A percentile compares a stretch with the other conserved stretches of the same genome.
These are phyloP conservation scores for Venturia carpophila DNA, from an alignment of 2,329 filamentous ascomycete species.

Conservation along the genomic window DNA sequence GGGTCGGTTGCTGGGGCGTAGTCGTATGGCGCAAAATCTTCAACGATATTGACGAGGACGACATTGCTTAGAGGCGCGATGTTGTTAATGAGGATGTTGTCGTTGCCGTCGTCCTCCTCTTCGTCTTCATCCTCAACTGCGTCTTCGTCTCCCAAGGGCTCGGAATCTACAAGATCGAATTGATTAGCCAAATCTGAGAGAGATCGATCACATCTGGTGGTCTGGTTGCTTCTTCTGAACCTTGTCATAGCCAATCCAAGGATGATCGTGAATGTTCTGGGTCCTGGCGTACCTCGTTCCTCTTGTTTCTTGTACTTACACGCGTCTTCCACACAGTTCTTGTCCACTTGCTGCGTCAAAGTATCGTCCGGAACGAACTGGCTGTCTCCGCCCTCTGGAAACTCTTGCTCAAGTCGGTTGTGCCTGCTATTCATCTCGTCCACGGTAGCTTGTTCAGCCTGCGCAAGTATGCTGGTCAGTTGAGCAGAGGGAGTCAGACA, in stretches of 20 bases:
- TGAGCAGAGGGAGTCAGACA: neutral
- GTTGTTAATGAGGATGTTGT: neutral
- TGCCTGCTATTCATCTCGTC: neutral
- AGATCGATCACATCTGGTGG: neutral
- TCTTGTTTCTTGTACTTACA: neutral
- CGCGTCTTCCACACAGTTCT: neutral
- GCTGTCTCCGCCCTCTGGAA: neutral
- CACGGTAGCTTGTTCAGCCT: neutral
- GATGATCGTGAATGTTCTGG: neutral
- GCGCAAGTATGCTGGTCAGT: neutral
- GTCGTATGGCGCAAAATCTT: neutral
- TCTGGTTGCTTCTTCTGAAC: neutral
- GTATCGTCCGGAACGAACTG: too few species aligned
- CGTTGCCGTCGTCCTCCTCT: neutral
- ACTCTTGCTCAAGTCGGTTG: neutral
- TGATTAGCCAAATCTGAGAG: neutral
- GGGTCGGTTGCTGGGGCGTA: neutral
- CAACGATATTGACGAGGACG: neutral
- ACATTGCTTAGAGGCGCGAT: too few species aligned
- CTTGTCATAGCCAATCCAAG: neutral
- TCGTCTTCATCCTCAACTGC: neutral
- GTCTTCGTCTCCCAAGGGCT: neutral
- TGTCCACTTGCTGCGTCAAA: too few species aligned
- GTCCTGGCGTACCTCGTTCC: neutral
- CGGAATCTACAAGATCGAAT: neutral